These are phyloP conservation scores for Ogataea hybrid DNA, from an alignment of 1,139 yeast genomes.

Conservation along the genomic window DNA sequence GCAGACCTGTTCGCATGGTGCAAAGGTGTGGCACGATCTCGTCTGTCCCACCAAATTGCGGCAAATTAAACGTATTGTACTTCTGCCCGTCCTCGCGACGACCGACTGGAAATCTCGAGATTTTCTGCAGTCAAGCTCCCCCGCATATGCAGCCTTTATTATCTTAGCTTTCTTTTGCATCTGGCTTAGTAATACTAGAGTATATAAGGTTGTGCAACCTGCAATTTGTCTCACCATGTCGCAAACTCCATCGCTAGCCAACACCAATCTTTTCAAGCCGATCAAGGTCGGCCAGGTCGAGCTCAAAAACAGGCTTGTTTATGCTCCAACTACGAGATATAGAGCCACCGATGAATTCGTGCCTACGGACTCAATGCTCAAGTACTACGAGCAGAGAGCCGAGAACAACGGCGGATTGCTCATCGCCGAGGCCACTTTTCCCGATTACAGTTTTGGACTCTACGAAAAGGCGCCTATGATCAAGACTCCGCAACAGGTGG, in stretches of 20 bases:
- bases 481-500: constrained; percentile 50
- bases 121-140: too few species aligned
- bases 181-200: not conserved
- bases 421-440: constrained; percentile 51
- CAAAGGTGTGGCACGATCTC: too few species aligned
- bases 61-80: too few species aligned
- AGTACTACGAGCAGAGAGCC: constrained; percentile 56
- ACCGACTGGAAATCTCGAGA: too few species aligned
- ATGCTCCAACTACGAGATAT: constrained; percentile 56
- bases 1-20: too few species aligned
- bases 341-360: constrained; percentile 42
- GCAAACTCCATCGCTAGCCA: not conserved
- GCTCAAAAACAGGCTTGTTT: constrained; percentile 41
- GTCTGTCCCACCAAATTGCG: too few species aligned
- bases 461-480: constrained; percentile 49
- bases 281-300: constrained; percentile 44
- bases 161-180: not conserved
- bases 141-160: too few species aligned
- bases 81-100: too few species aligned
- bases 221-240: not conserved
- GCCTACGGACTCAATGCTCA: constrained; percentile 46
- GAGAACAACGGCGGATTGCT: constrained; percentile 53
- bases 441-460: constrained; percentile 43
- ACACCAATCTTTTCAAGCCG: constrained; percentile 36
- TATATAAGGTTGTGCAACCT: not conserved